Evolutionary conservation across 2,329 filamentous ascomycete genomes (phyloP).

Genomic region (Rutstroemia sydowiana): DNA sequence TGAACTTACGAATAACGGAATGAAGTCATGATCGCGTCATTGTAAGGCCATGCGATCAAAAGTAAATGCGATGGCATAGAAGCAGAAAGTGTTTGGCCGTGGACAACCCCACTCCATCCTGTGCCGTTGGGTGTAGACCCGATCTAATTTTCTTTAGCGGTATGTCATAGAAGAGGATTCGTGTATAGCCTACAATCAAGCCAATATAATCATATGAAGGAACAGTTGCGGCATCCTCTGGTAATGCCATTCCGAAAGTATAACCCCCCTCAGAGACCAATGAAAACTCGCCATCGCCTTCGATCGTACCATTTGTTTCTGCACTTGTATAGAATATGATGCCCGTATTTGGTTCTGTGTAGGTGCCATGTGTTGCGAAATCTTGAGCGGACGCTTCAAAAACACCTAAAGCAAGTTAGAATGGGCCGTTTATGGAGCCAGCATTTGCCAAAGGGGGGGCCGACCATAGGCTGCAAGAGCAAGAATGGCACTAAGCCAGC

Average conservation of each 20-base stretch:
- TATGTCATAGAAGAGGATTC: not conserved
- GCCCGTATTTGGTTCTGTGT: slow-evolving; percentile 41
- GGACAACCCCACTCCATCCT: slow-evolving; percentile 52
- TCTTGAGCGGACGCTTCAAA: slow-evolving; percentile 23
- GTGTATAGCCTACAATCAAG: slow-evolving; percentile 38
- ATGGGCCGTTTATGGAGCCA: not conserved
- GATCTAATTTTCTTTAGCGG: slow-evolving; percentile 11
- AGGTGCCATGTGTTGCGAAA: slow-evolving; percentile 28
- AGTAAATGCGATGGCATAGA: slow-evolving; percentile 51
- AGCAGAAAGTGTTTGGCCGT: slow-evolving; percentile 37
- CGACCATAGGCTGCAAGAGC: slow-evolving; percentile 21
- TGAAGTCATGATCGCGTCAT: slow-evolving; percentile 45
- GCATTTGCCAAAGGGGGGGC: not conserved
- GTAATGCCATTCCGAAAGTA: slow-evolving; percentile 49
- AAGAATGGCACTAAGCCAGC: slow-evolving; percentile 18
- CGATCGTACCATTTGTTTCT: slow-evolving; percentile 34
- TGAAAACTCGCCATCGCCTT: slow-evolving; percentile 27
- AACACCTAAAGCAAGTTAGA: slow-evolving; percentile 17
- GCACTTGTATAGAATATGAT: slow-evolving; percentile 47
- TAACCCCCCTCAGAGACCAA: slow-evolving; percentile 34
- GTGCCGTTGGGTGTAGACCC: slow-evolving; percentile 41
- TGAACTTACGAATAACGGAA: slow-evolving; percentile 42
- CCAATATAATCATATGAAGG: slow-evolving; percentile 52
- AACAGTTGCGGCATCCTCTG: slow-evolving; percentile 38
- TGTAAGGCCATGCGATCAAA: slow-evolving; percentile 50